A percentile compares a stretch with the other conserved stretches of the same genome.
Conservation (phyloP, 2,329 filamentous ascomycete genomes). For the Aspergillus fumigatiaffinis region DNA sequence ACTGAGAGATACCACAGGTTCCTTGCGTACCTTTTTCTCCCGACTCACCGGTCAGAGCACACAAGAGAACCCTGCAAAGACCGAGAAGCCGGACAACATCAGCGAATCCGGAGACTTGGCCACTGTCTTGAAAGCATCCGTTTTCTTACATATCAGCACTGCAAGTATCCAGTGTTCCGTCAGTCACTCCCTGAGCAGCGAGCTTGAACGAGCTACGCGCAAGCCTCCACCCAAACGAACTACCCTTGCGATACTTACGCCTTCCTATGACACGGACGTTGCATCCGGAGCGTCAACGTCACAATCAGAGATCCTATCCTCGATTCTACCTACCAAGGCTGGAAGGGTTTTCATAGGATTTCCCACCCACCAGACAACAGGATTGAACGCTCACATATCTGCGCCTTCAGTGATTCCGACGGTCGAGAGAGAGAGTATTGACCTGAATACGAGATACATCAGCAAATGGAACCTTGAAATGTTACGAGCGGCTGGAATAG, state of each 20-base stretch:
- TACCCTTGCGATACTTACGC: conserved; percentile 80
- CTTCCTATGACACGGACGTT: conserved; percentile 78
- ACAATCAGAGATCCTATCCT: conserved; percentile 72
- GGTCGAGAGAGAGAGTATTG: conserved; percentile 93
- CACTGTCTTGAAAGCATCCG: conserved; percentile 66
- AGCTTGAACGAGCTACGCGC: conserved; percentile 93
- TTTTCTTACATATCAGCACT: conserved; percentile 85
- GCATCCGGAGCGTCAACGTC: conserved; percentile 56
- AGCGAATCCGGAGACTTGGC: conserved; percentile 68
- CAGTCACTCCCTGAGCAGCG: conserved; percentile 66
- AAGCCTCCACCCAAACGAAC: conserved; percentile 90
- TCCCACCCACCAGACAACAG: conserved; percentile 94
- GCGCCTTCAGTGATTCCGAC: conserved; percentile 96
- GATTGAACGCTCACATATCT: conserved; percentile 87
- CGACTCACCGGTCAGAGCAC: conserved; percentile 61
- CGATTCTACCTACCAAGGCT: conserved; percentile 82
- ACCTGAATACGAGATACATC: conserved; percentile 92
- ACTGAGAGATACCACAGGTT: conserved; percentile 49
- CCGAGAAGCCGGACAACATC: conserved; percentile 57
- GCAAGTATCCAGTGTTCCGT: conserved; percentile 77
- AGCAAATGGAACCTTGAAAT: conserved; percentile 95
- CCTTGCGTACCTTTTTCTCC: conserved; percentile 75
- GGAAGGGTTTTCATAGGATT: conserved; percentile 97
- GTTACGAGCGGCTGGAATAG: conserved; percentile 82
- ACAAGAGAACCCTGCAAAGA: conserved; percentile 32